Conservation (phyloP, 75 land plant genomes). For the Cupressus sempervirens region DNA sequence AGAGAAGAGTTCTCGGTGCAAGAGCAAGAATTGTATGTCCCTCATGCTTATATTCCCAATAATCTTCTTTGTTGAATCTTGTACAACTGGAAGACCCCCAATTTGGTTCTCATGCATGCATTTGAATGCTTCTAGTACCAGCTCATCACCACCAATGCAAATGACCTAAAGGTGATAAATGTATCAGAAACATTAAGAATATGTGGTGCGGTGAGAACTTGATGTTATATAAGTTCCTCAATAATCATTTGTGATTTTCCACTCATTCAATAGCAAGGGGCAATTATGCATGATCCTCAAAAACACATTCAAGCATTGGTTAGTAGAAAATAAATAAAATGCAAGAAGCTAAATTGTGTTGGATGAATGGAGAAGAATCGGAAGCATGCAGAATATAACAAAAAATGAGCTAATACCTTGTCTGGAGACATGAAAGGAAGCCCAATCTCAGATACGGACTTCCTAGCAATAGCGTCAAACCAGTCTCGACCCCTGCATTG, state of each 20-base stretch:
- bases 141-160: conserved; percentile 51
- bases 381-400: background rate
- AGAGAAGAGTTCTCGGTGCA: conserved; percentile 72
- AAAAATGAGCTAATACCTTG: conserved; percentile 33
- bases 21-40: conserved; percentile 76
- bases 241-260: background rate
- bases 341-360: background rate
- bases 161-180: conserved; percentile 44
- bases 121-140: conserved; percentile 82
- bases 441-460: conserved; percentile 62
- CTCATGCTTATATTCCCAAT: conserved; percentile 85
- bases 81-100: conserved; percentile 88
- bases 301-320: background rate
- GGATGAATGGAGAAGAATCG: background rate
- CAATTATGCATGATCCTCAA: background rate
- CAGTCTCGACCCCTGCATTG: conserved; percentile 87
- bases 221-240: background rate
- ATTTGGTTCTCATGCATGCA: conserved; percentile 71
- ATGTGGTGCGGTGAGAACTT: background rate
- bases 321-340: background rate
- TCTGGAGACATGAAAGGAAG: conserved; percentile 75
- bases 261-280: background rate
- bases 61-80: conserved; percentile 50
- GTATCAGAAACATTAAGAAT: background rate
- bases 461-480: conserved; percentile 70